A percentile compares a stretch with the other conserved stretches of the same genome.
These are phyloP conservation scores for Bacidia rubella DNA, from an alignment of 495 filamentous ascomycete genomes.

Conservation along the genomic window DNA sequence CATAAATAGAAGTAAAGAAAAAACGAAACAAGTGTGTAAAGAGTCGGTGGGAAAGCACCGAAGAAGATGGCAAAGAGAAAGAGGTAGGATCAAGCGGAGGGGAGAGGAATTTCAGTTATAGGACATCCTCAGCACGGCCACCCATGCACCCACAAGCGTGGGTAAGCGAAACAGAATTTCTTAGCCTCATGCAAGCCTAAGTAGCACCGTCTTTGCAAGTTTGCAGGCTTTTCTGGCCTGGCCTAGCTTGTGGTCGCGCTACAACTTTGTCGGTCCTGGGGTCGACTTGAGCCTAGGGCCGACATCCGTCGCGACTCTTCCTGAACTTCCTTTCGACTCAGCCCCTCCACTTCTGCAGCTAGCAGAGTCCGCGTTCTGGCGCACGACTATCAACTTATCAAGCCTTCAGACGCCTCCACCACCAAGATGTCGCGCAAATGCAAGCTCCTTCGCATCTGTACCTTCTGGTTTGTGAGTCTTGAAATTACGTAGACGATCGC, in stretches of 20 bases:
- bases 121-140: not conserved
- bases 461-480: conserved; percentile 8
- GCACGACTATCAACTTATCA: not conserved
- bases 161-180: not conserved
- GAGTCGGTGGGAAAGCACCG: conserved; percentile 20
- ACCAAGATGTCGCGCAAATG: not conserved
- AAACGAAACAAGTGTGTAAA: conserved; percentile 15
- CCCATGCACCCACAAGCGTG: conserved; percentile 9
- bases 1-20: conserved; percentile 26
- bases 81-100: conserved; percentile 10
- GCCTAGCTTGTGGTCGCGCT: conserved; percentile 4
- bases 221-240: conserved; percentile 12
- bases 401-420: conserved; percentile 5
- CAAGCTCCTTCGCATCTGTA: not conserved
- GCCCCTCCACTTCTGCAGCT: conserved; percentile 12
- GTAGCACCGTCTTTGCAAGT: not conserved
- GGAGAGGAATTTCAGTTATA: conserved; percentile 9
- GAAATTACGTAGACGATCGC: conserved; percentile 7
- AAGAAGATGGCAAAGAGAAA: conserved; percentile 13
- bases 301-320: not conserved
- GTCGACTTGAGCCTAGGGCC: not conserved
- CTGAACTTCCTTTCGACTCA: conserved; percentile 1
- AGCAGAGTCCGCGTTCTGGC: not conserved
- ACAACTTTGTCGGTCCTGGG: not conserved
- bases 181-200: conserved; percentile 10